Evolutionary conservation across 345 rosid species (phyloP), one percentile per base, ranked within the genome.

Genomic region (Capsella bursapastoris): DNA sequence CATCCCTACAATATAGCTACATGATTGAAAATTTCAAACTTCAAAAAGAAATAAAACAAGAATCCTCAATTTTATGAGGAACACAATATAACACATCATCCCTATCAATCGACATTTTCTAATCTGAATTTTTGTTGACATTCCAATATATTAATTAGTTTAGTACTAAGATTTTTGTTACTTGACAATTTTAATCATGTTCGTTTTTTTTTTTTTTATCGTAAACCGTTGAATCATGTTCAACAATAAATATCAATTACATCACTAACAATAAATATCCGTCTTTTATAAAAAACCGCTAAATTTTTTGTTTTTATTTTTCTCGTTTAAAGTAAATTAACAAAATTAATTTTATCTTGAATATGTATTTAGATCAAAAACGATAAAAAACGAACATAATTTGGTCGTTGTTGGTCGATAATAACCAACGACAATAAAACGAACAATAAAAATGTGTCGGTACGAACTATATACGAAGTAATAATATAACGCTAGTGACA

Each of bases 381-480:
- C 13, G 6, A 50, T 8, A 18, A 43, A 45, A 45, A 45, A 45
- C 48, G 48, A 31, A 37, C 64, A 18, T 9, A 58, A 5, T 5
- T 37, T 58, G 8, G n/a, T 37, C 5, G 47, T 59, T 18, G 29
- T 18, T 60, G 32, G 15, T 60, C 15, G 48, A 18, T 38, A 5
- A 18, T 38, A 38, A 22, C 47, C 22, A 38, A 37, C 6, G 28
- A 60, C 15, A 40, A 60, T 18, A 38, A 9, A 58, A 37, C 47
- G 11, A 59, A 59, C 45, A 37, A 31, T 11, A 59, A 60, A 40
- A 40, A 40, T 27, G 16, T 60, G 65, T 60, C 49, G 49, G 65
- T 60, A 40, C 7, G 25, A 7, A 34, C 22, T 18, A 18, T 18
- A 18, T 18, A 18, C 22, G 37, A 10, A 32, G 49, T 60, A 22